Conservation (phyloP, 2,329 filamentous ascomycete genomes). For the Pseudogymnoascus sp. region DNA sequence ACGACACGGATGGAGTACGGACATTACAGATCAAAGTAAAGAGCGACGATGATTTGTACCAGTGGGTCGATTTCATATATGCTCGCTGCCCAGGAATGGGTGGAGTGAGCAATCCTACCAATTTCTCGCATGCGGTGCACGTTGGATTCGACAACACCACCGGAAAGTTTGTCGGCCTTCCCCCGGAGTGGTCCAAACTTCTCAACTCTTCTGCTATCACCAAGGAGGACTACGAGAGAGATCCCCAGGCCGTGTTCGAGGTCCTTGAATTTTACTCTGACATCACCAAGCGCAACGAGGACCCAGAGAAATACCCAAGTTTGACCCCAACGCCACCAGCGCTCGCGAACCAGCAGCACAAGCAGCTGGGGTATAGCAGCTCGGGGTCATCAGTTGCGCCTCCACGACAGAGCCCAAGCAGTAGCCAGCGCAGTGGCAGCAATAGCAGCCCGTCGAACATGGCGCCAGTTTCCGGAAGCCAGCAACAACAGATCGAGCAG, state of each 20-base stretch:
- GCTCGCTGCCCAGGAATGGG: slow-evolving; percentile 95
- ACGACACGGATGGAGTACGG: slow-evolving; percentile 62
- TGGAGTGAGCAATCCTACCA: slow-evolving; percentile 95
- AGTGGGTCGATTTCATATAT: slow-evolving; percentile 98
- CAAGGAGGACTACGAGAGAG: slow-evolving; percentile 96
- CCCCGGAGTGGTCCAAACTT: slow-evolving; percentile 93
- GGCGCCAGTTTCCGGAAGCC: slow-evolving; percentile 39
- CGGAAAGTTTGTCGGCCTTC: slow-evolving; percentile 88
- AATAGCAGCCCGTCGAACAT: slow-evolving; percentile 30
- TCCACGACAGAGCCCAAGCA: slow-evolving; percentile 54
- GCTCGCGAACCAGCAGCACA: slow-evolving; percentile 47
- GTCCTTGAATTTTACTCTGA: slow-evolving; percentile 81
- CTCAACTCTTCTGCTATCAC: slow-evolving; percentile 95
- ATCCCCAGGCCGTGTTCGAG: slow-evolving; percentile 78
- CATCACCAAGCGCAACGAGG: slow-evolving; percentile 67
- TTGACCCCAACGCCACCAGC: slow-evolving; percentile 59
- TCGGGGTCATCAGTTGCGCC: slow-evolving; percentile 52
- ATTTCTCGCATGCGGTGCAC: slow-evolving; percentile 94
- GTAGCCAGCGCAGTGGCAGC: slow-evolving; percentile 36
- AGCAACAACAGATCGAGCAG: slow-evolving; percentile 45
- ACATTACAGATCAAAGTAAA: slow-evolving; percentile 90
- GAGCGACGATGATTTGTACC: slow-evolving; percentile 91
- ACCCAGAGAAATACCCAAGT: slow-evolving; percentile 61
- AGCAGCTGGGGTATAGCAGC: slow-evolving; percentile 55
- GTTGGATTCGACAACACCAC: slow-evolving; percentile 95